These are phyloP conservation scores for Celoporthe dispersa DNA, from an alignment of 2,329 filamentous ascomycete species.

Conservation along the genomic window DNA sequence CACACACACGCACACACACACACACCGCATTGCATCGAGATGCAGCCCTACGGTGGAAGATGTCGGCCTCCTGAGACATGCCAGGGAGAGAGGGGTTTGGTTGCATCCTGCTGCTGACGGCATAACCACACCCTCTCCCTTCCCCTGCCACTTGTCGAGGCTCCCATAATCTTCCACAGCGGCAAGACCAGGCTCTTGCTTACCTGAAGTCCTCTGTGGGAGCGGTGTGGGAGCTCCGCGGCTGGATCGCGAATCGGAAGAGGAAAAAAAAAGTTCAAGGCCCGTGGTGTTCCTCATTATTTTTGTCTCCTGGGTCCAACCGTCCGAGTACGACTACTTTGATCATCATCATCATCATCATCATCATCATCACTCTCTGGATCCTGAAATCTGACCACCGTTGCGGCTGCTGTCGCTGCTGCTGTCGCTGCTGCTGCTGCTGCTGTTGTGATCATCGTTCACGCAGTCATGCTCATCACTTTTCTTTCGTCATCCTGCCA, in stretches of 20 bases:
- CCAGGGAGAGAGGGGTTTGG: background rate
- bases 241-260: background rate
- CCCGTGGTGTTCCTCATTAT: background rate
- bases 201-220: background rate
- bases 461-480: background rate
- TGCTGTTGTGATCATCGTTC: background rate
- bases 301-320: background rate
- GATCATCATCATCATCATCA: background rate
- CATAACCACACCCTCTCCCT: background rate
- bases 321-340: background rate
- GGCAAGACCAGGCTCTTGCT: background rate
- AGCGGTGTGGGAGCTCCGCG: background rate
- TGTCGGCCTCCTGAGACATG: background rate
- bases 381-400: background rate
- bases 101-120: background rate
- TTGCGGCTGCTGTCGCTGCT: background rate
- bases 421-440: background rate
- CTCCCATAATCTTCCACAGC: background rate
- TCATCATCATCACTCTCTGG: background rate
- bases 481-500: background rate
- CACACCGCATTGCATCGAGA: background rate
- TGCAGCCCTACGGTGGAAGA: slow-evolving; percentile 4
- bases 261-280: background rate
- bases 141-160: background rate
- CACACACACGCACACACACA: background rate